Conservation (phyloP, 441 rosid genomes). For the Isatis lusitanica region DNA sequence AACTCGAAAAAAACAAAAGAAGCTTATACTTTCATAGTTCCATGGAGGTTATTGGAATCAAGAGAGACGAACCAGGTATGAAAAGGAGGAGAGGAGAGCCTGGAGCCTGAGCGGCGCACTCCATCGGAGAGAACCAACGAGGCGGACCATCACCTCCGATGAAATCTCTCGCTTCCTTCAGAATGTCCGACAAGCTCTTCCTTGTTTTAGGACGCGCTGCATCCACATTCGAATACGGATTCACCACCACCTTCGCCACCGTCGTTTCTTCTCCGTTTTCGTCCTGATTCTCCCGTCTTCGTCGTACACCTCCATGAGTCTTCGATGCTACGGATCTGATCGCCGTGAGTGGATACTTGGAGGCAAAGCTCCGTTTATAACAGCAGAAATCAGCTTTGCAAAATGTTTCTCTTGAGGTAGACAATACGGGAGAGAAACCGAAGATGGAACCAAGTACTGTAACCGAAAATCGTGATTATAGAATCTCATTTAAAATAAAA, state of each 20-base stretch:
- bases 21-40: neutral
- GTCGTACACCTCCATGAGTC: neutral
- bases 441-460: neutral
- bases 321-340: neutral
- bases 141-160: conserved; percentile 50
- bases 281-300: neutral
- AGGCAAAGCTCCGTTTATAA: neutral
- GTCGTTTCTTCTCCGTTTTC: neutral
- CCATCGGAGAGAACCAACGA: conserved; percentile 80
- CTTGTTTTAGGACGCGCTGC: neutral
- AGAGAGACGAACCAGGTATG: conserved; percentile 54
- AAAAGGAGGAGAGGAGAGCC: conserved; percentile 69
- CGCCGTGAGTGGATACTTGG: neutral
- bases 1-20: neutral
- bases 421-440: neutral
- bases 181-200: conserved; percentile 30
- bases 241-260: conserved; percentile 1
- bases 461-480: neutral
- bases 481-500: no score
- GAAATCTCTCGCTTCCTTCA: conserved; percentile 27
- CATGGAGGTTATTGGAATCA: neutral
- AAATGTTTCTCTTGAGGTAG: neutral
- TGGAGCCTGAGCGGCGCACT: conserved; percentile 42
- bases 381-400: neutral
- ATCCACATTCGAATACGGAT: conserved; percentile 18